Evolutionary conservation across 2,329 filamentous ascomycete species (phyloP), one percentile per base, ranked within the genome.

Genomic region (Fonsecaea nubica): DNA sequence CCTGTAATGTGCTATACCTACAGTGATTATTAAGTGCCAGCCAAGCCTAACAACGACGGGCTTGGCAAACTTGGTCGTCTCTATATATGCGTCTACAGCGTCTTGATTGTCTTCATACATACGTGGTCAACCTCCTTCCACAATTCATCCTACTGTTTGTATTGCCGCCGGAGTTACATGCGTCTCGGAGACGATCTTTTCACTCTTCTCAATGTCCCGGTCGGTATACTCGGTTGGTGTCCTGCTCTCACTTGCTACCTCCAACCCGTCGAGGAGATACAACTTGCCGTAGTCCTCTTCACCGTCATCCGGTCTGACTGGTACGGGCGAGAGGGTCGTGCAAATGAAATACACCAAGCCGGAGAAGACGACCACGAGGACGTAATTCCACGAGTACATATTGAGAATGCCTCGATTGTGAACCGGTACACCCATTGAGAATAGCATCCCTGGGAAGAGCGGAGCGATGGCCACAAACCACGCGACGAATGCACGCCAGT

Each of bases 331-430:
- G 7, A 21, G 36, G 18, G n/a, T 38, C 12, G 58, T 61, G 33
- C 50, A 36, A 13, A 18, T 21, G 12, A 42, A 7, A 48, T 61
- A 61, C 21, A 61, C 8, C 45, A 61, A 33, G 10, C 45, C 58
- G 1, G 58, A 61, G 13, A 65, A 65, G 2, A 36, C 50, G 32
- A 65, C 63, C 8, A 65, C 63, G 13, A 65, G 58, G 53, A 62
- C 58, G 30, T 65, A 90, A 18, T 88, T 87, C 73, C 90, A 88
- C 30, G 84, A 82, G 73, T 89, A 90, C 3, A 89, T 78, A 69
- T 85, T 83, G 48, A 79, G 75, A 0, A 81, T 77, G 0, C 88
- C 88, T 38, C 55, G 45, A 64, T 75, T 76, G 62, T 79, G 75
- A 38, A 65, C 30, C n/a, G 21, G 21, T 0, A 72, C 76, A 13